Evolutionary conservation across 441 rosid genomes (phyloP), one percentile per base, ranked within the genome.

Genomic region (Populus hybrid): DNA sequence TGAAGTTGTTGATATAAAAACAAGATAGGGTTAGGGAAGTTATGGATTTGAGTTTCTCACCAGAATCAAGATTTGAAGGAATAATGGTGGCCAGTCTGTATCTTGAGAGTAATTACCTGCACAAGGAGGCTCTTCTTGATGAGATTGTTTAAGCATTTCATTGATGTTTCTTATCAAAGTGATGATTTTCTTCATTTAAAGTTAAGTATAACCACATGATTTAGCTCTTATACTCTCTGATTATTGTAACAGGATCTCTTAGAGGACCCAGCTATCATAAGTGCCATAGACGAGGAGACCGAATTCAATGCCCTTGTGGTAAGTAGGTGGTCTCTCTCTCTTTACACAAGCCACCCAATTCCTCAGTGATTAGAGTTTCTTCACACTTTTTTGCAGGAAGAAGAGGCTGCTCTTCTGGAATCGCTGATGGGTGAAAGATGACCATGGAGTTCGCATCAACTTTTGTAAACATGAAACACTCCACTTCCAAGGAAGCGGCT

Each of bases 281-380:
- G 95, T 14, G 91, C 98, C 75, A 87, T 95, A 79, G 97, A 95
- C n/a, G 98, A 95, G 85, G 98, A 95, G 83, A 93, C 95, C 0
- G 97, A 95, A 82, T 93, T 95, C 81, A 92, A 91, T 72, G 98
- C 98, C 59, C 87, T 93, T 76, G 98, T 91, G 95, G 99, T 95
- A 89, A 3, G 91, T 59, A 76, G 70, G 69, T 74, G 64, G n/a
- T 53, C 57, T 64, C 57, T 64, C 46, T 40, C 0, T 40, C 50
- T 40, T 75, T 21, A 9, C 14, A 66, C 26, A 5, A 50, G 34
- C 50, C 24, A 23, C 34, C n/a, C 23, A 5, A 69, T n/a, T 40
- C 32, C 66, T 16, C 59, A 1, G n/a, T 36, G 24, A n/a, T 70
- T 23, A 53, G 24, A 26, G 24, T 14, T 65, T 63, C 18, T 69